Base-by-base conservation (phyloP, 2,329 filamentous ascomycete genomes). In the Orbilia javanica region DNA sequence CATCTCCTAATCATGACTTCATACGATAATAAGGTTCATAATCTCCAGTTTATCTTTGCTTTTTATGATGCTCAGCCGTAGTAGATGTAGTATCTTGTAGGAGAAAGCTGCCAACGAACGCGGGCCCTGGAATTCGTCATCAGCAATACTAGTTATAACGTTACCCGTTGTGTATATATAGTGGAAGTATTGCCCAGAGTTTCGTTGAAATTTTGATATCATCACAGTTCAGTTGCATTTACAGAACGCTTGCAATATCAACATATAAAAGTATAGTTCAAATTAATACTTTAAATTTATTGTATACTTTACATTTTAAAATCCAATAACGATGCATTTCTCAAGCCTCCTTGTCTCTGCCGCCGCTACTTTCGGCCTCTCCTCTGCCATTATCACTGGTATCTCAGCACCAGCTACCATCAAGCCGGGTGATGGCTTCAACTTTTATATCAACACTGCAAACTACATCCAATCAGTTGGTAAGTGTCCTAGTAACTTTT, bases 401-500 rank as follows among this genome's bases (percentile, higher is more conserved):
- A 68, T 81, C 44, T 77, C 79, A 6, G 78, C 72, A n/a, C 80
- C 80, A 13, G 50, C 71, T n/a, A 81, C 79, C 6, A 79, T 81
- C 57, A 74, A 77, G 31, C 70, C 80, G 3, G 78, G 78, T 18
- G 64, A 80, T 13, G 68, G 77, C 7, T 81, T 81, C 70, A 80
- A 77, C 34, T 65, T 81, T 15, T 79, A 66, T 25, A 76, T 81
- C 50, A 79, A 76, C 10, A 81, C 80, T 4, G 67, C 78, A 22
- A 78, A 79, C 72, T 80, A 80, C 39, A 80, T 79, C 50, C 79
- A 80, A 78, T 74, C 76, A 27, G 80, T 81, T 34, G 34, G 55
- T 60, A 60, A 3, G 55, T 60, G 5, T 60, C 11, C 20, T 4
- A 15, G 4, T 18, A 8, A 25, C 44, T 27, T 31, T 29, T 18